Evolutionary conservation across 176 grass and related monocot genomes (phyloP).

Genomic region (Guadua angustifolia): DNA sequence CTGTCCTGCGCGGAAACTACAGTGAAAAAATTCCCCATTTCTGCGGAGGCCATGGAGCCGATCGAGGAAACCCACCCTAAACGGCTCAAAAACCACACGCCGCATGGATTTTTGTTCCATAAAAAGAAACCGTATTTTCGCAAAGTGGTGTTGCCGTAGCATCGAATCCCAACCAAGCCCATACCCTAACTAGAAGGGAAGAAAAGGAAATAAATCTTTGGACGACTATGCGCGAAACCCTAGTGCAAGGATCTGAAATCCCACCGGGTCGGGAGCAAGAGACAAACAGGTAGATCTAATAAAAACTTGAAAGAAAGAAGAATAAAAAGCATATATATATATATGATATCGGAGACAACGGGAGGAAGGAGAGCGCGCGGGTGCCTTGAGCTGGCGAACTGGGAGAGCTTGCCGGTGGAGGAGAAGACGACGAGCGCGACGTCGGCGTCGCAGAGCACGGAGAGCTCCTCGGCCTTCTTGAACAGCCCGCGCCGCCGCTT

Average conservation of each 20-base stretch:
- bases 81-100: not conserved
- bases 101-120: not conserved
- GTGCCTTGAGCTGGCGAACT: slow-evolving; percentile 90
- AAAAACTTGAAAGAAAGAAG: not conserved
- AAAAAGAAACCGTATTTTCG: not conserved
- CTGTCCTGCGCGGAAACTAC: slow-evolving; percentile 33
- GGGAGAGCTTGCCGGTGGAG: slow-evolving; percentile 90
- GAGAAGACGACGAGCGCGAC: slow-evolving; percentile 89
- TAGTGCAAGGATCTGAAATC: slow-evolving; percentile 38
- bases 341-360: not conserved
- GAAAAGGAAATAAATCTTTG: not conserved
- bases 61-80: not conserved
- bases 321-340: not conserved
- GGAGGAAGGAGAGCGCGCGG: not conserved
- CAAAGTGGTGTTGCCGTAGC: not conserved
- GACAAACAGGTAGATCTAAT: slow-evolving; percentile 35
- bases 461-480: slow-evolving; percentile 96
- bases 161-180: not conserved
- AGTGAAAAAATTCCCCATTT: slow-evolving; percentile 64
- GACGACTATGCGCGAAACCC: slow-evolving; percentile 13
- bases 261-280: not conserved
- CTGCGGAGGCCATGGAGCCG: not conserved
- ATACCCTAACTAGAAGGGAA: slow-evolving; percentile 14
- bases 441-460: slow-evolving; percentile 89
- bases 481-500: slow-evolving; percentile 85